Conservation (phyloP, 371 early-diverging fungal species). For the Rhizopus microsporus region DNA sequence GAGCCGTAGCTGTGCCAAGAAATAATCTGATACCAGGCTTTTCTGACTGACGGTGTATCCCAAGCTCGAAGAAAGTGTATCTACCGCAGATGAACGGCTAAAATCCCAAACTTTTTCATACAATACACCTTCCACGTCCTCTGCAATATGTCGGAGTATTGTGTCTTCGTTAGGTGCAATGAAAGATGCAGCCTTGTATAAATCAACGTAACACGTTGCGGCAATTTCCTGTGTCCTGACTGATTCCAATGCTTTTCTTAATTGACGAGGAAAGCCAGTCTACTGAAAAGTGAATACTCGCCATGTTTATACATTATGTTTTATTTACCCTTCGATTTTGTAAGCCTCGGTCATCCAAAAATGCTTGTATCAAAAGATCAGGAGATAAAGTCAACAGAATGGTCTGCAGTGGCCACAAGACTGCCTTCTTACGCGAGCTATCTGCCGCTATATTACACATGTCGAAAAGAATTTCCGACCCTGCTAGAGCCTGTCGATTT, state of each 20-base stretch:
- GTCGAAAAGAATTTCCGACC: slow-evolving; percentile 79
- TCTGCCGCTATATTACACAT: slow-evolving; percentile 70
- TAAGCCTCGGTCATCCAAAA: slow-evolving; percentile 41
- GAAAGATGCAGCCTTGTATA: slow-evolving; percentile 73
- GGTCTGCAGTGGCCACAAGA: slow-evolving; percentile 81
- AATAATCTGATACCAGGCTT: slow-evolving; percentile 63
- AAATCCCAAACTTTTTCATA: slow-evolving; percentile 68
- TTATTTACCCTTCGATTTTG: slow-evolving; percentile 37
- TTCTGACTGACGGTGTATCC: slow-evolving; percentile 46
- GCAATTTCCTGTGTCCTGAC: slow-evolving; percentile 65
- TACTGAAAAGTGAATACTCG: slow-evolving; percentile 4
- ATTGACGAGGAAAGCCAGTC: slow-evolving; percentile 66
- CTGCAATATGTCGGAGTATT: slow-evolving; percentile 64
- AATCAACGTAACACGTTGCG: slow-evolving; percentile 71
- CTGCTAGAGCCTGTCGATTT: slow-evolving; percentile 65
- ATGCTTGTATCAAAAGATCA: slow-evolving; percentile 64
- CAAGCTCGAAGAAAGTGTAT: slow-evolving; percentile 40
- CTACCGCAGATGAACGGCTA: slow-evolving; percentile 14
- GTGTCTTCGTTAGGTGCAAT: slow-evolving; percentile 62
- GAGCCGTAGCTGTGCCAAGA: slow-evolving; percentile 66
- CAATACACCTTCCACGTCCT: slow-evolving; percentile 69
- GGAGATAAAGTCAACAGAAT: slow-evolving; percentile 77
- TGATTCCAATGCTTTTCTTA: slow-evolving; percentile 62
- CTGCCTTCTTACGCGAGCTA: slow-evolving; percentile 55
- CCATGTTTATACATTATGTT: not conserved